Evolutionary conservation across 1,284 basidiomycete species (phyloP), one percentile per base, ranked within the genome.

Genomic region (Cerioporus squamosus): DNA sequence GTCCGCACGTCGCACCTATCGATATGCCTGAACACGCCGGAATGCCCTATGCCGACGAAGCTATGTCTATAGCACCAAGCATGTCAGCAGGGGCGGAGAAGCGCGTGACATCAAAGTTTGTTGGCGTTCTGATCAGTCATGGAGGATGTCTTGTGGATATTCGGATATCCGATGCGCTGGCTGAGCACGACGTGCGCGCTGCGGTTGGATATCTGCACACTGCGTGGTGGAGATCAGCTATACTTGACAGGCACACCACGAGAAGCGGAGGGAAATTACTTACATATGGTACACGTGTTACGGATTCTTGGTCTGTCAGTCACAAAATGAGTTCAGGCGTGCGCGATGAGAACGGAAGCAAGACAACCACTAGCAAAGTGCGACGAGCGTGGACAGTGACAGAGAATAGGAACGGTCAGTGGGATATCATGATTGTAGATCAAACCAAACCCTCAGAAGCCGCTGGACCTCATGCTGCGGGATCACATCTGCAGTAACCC

Each of bases 371-470:
- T 31, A 36, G n/a, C 26, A 15, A 36, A 3, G 6, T 40, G 47
- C 47, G 36, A 18, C 20, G 47, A 15, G 47, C 20, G 24, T 5
- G 47, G 38, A 24, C 20, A 20, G 7, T 40, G 29, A 47, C 31
- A 17, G 29, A 39, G 12, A 39, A 23, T 23, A 49, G 47, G 47
- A 38, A 44, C 51, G 29, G 51, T 52, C 51, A 44, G 40, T 52
- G 33, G 23, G 20, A 51, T 29, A 26, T 42, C 38, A 29, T 31
- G 43, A 53, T 40, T 44, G 44, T n/a, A 46, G 24, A 53, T 46
- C 51, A 53, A 53, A 53, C 44, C 29, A 20, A 53, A 45, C 51
- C n/a, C 5, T 38, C 18, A 23, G 26, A 45, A 29, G 49, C 20
- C 9, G 20, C 47, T 36, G 23, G 40, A 48, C 50, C 26, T 40